Conservation (phyloP, 371 early-diverging fungal species). For the Cokeromyces recurvatus region DNA sequence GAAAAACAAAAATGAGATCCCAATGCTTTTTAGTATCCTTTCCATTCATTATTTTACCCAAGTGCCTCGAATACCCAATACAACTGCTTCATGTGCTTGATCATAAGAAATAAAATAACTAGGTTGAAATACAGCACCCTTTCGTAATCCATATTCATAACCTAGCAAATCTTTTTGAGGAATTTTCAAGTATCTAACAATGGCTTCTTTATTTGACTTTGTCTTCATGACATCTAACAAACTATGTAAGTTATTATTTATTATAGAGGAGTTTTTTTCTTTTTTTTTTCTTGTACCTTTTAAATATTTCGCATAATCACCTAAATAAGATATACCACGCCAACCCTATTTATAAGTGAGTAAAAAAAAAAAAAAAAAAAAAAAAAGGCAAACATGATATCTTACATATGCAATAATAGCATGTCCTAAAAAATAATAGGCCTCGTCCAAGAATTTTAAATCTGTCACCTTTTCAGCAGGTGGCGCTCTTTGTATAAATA, state of each 20-base stretch:
- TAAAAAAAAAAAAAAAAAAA: too few species aligned
- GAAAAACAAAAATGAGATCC: too few species aligned
- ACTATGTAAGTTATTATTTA: background rate
- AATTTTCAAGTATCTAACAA: constrained; percentile 64
- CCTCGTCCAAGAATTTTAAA: constrained; percentile 38
- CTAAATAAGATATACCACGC: constrained; percentile 45
- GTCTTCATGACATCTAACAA: constrained; percentile 58
- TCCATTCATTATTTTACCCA: constrained; percentile 68
- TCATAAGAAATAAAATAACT: constrained; percentile 78
- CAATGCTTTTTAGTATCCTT: too few species aligned
- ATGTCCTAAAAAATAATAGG: constrained; percentile 42
- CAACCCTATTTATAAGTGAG: constrained; percentile 38
- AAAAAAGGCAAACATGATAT: background rate
- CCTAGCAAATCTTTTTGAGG: constrained; percentile 69
- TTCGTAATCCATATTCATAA: constrained; percentile 68
- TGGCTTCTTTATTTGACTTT: constrained; percentile 63
- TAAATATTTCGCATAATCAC: constrained; percentile 47
- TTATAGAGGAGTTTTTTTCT: background rate
- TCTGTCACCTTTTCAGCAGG: constrained; percentile 39
- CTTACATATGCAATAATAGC: constrained; percentile 49
- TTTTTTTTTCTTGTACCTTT: constrained; percentile 20
- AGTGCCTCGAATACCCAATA: constrained; percentile 81
- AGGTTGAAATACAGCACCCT: constrained; percentile 71
- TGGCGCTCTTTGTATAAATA: constrained; percentile 21
- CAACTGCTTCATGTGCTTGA: constrained; percentile 59